Percentiles rank a stretch among this genome's conserved stretches.
These are phyloP conservation scores for Coprinopsis marcescibilis DNA, from an alignment of 768 basidiomycete genomes.

Conservation along the genomic window DNA sequence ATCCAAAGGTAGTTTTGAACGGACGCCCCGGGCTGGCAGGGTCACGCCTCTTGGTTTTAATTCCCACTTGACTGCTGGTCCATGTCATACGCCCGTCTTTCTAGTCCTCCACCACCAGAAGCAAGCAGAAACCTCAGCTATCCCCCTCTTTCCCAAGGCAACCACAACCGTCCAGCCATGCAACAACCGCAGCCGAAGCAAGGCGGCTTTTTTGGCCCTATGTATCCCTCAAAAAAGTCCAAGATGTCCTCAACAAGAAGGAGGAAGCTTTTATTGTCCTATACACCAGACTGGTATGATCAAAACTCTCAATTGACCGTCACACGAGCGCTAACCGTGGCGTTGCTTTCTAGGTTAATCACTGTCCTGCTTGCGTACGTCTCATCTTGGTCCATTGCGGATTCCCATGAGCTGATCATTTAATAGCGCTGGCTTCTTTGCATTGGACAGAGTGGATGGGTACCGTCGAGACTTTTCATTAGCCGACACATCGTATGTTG, in stretches of 20 bases:
- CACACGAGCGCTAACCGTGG: slow-evolving; percentile 10
- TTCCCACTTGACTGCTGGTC: slow-evolving; percentile 1
- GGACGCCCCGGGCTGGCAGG: too few species aligned
- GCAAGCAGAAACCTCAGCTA: not conserved
- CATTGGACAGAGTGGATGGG: slow-evolving; percentile 59
- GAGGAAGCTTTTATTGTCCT: slow-evolving; percentile 49
- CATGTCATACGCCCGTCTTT: slow-evolving; percentile 10
- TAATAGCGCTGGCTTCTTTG: slow-evolving; percentile 54
- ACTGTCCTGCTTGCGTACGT: slow-evolving; percentile 64
- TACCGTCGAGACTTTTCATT: slow-evolving; percentile 78
- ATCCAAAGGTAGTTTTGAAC: too few species aligned
- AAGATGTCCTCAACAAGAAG: slow-evolving; percentile 26
- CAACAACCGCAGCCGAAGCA: not conserved
- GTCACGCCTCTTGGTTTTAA: not conserved
- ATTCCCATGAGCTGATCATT: not conserved
- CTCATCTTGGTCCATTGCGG: not conserved
- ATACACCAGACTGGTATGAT: slow-evolving; percentile 77
- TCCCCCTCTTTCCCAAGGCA: not conserved
- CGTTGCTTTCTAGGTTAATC: slow-evolving; percentile 44
- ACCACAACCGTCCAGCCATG: not conserved
- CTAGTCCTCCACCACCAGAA: slow-evolving; percentile 2
- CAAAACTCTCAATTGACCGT: not conserved
- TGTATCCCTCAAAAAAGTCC: slow-evolving; percentile 2
- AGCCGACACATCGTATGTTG: slow-evolving; percentile 64
- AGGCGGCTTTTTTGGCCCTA: not conserved